Base-by-base conservation (phyloP, 2,329 filamentous ascomycete genomes). In the Pseudonectria buxi region DNA sequence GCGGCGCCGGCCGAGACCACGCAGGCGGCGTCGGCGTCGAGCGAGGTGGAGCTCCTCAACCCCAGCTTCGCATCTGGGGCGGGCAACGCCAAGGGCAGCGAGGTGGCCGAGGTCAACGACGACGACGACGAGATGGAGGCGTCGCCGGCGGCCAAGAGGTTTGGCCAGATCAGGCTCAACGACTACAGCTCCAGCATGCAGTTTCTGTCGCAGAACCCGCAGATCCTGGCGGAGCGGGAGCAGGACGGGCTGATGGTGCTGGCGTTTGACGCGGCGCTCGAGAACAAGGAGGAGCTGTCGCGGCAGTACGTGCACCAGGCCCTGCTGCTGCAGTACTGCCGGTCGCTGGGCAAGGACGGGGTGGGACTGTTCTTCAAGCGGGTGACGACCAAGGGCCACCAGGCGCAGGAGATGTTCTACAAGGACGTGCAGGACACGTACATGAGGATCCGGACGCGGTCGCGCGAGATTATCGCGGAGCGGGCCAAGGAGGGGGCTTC, bases 351-450 rank as follows among this genome's bases (percentile, higher is more conserved):
- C 42, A 79, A 78, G 46, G 87, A 96, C 52, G 90, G 90, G 14
- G 88, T 95, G 7, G 76, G 78, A 6, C 66, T 96, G 22, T 98
- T 98, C 71, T 98, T 98, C 75, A 94, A 92, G 66, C 83, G 90
- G 39, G 89, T 98, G 59, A 92, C 85, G 14, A 94, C 85, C 4
- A 79, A 78, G 50, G 86, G 83, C 24, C 90, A 98, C 63, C 83
- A 95, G 63, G 94, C 92, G 6, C 81, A 85, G 53, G 87, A 86
- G 29, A 74, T 96, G 29, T 98, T 98, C 69, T 78, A 76, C 58
- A 90, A 95, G 61, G 92, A 98, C 58, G 89, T 98, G 29, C 83
- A 87, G 54, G 80, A 81, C 26, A 96, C 89, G 3, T 95, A 94
- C 62, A 71, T 72, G 52, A 79, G 82, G 35, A 96, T 98, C 61